Conservation (phyloP, 2,329 filamentous ascomycete species). For the Fusarium chlamydosporum region DNA sequence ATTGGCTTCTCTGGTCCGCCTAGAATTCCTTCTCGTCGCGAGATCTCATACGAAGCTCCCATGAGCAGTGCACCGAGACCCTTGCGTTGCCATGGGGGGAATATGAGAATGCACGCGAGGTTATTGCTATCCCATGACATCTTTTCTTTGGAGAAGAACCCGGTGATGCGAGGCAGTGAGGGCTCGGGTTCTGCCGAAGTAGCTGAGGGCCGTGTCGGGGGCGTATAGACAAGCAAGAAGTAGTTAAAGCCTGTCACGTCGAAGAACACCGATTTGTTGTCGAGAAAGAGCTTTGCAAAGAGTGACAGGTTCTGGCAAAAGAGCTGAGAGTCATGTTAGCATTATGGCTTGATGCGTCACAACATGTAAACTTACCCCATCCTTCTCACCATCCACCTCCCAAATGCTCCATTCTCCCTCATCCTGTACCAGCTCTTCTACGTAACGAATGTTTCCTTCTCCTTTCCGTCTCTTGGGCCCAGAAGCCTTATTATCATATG, state of each 20-base stretch:
- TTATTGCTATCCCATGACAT: slow-evolving; percentile 99
- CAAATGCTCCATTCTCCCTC: slow-evolving; percentile 87
- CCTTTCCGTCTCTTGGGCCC: slow-evolving; percentile 58
- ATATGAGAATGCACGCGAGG: slow-evolving; percentile 93
- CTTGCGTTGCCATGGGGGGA: slow-evolving; percentile 94
- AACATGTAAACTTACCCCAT: slow-evolving; percentile 69
- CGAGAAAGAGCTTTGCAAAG: slow-evolving; percentile 96
- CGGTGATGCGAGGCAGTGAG: slow-evolving; percentile 72
- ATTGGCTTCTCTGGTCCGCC: slow-evolving; percentile 96
- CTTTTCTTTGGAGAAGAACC: slow-evolving; percentile 99
- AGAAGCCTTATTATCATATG: slow-evolving; percentile 51
- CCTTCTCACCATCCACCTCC: slow-evolving; percentile 90
- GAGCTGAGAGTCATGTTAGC: slow-evolving; percentile 63
- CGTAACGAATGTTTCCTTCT: slow-evolving; percentile 56
- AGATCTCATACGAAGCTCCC: slow-evolving; percentile 93
- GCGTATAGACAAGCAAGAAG: slow-evolving; percentile 87
- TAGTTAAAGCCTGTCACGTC: slow-evolving; percentile 95
- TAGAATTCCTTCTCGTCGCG: slow-evolving; percentile 82
- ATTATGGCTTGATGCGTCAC: not conserved
- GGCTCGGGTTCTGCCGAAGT: slow-evolving; percentile 16
- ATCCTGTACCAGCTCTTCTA: slow-evolving; percentile 64
- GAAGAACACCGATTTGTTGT: slow-evolving; percentile 98
- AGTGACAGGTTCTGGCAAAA: slow-evolving; percentile 97
- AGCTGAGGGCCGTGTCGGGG: slow-evolving; percentile 50
- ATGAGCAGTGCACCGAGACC: slow-evolving; percentile 91